A percentile compares a stretch with the other conserved stretches of the same genome.
Evolutionary conservation across 108 stramenopile species (phyloP).

Genomic region (Skeletonema marinoi): DNA sequence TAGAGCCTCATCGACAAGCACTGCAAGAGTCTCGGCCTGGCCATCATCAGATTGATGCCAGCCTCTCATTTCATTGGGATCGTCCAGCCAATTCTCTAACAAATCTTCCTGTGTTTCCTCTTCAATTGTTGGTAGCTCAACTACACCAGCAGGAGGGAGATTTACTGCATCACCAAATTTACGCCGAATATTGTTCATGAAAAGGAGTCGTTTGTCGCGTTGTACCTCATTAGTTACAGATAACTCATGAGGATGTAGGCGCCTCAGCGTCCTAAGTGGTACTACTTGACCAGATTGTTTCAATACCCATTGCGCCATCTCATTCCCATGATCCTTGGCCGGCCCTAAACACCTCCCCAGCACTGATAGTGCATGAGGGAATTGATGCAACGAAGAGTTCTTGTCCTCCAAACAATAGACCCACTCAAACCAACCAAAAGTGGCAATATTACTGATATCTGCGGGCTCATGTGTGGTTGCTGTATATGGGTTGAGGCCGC

Average conservation of each 20-base stretch:
- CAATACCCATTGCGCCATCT: slow-evolving; percentile 38
- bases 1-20: background rate
- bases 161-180: slow-evolving; percentile 1
- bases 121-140: background rate
- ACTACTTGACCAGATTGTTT: no score
- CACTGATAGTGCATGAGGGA: background rate
- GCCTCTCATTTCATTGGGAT: background rate
- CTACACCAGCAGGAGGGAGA: background rate
- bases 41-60: slow-evolving; percentile 1
- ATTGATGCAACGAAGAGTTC: background rate
- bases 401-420: no score
- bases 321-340: slow-evolving; percentile 36
- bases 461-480: no score
- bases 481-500: no score
- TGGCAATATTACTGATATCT: no score
- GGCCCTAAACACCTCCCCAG: slow-evolving; percentile 44
- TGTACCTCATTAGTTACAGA: slow-evolving; percentile 12
- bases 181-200: slow-evolving; percentile 7
- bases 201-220: background rate
- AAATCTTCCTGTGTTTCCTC: background rate
- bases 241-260: slow-evolving; percentile 20
- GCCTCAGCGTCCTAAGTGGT: background rate
- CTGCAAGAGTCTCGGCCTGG: background rate
- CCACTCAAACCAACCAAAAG: no score
- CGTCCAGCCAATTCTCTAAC: background rate